Evolutionary conservation across 305 asterid species (phyloP).

Genomic region (Solanum chacoense): DNA sequence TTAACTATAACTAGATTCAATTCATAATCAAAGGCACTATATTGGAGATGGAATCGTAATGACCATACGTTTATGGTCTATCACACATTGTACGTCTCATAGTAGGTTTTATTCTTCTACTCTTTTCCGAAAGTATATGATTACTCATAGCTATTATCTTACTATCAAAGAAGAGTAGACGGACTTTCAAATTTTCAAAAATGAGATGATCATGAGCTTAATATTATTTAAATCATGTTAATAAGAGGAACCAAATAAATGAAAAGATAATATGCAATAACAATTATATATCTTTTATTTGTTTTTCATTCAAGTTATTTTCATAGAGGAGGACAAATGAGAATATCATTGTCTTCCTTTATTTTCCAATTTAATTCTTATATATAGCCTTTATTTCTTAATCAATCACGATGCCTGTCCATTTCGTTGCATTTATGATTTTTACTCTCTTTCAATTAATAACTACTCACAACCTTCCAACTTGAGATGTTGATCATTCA

Average conservation of each 20-base stretch:
- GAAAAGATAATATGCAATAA: neutral
- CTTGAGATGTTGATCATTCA: neutral
- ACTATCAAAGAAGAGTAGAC: neutral
- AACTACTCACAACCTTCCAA: slow-evolving; percentile 6
- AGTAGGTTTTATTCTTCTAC: neutral
- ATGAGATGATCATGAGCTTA: neutral
- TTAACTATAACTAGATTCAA: neutral
- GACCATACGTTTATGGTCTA: neutral
- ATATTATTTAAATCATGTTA: neutral
- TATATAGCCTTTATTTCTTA: neutral
- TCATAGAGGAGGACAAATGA: neutral
- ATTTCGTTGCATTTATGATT: neutral
- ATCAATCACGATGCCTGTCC: slow-evolving; percentile 3
- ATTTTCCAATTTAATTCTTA: neutral
- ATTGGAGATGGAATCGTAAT: neutral
- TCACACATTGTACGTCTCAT: neutral
- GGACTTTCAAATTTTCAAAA: neutral
- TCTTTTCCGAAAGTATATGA: neutral
- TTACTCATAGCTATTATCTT: neutral
- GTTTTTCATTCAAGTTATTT: neutral
- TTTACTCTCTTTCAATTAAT: neutral
- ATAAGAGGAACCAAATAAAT: neutral
- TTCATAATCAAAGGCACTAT: neutral
- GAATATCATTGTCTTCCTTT: neutral
- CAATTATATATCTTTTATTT: neutral